These are phyloP conservation scores for Rubroboletus satanas DNA, from an alignment of 768 basidiomycete genomes.

Conservation along the genomic window DNA sequence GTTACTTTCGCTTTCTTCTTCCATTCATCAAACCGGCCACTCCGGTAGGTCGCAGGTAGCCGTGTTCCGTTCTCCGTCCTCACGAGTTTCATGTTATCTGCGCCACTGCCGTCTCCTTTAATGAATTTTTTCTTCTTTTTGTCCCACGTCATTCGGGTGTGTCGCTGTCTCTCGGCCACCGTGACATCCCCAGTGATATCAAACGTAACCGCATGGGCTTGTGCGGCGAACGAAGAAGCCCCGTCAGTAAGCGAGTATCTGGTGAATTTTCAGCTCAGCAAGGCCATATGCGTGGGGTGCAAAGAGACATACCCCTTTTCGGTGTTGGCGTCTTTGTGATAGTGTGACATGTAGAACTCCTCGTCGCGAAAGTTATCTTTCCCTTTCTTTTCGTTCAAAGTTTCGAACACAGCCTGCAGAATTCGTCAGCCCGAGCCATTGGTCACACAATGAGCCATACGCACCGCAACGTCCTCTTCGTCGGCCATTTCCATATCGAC, in stretches of 20 bases:
- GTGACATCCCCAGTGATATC: slow-evolving; percentile 76
- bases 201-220: slow-evolving; percentile 75
- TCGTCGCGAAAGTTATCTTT: slow-evolving; percentile 65
- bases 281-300: background rate
- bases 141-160: slow-evolving; percentile 76
- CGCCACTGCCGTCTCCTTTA: slow-evolving; percentile 76
- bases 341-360: slow-evolving; percentile 90
- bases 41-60: slow-evolving; percentile 88
- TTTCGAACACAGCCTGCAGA: slow-evolving; percentile 63
- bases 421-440: slow-evolving; percentile 2
- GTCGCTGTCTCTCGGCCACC: slow-evolving; percentile 54
- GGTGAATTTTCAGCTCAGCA: slow-evolving; percentile 1
- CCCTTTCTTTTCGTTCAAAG: slow-evolving; percentile 39
- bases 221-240: slow-evolving; percentile 78
- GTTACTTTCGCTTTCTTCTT: slow-evolving; percentile 68
- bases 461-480: slow-evolving; percentile 72
- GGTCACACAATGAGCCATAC: slow-evolving; percentile 3
- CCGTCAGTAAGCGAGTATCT: slow-evolving; percentile 91
- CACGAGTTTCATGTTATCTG: slow-evolving; percentile 93
- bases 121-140: slow-evolving; percentile 95
- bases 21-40: slow-evolving; percentile 96
- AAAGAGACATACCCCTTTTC: slow-evolving; percentile 77
- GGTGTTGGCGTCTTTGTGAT: slow-evolving; percentile 78
- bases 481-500: slow-evolving; percentile 65
- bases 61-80: slow-evolving; percentile 88